Conservation (phyloP, 345 rosid genomes). For the Salix koriyanagi region DNA sequence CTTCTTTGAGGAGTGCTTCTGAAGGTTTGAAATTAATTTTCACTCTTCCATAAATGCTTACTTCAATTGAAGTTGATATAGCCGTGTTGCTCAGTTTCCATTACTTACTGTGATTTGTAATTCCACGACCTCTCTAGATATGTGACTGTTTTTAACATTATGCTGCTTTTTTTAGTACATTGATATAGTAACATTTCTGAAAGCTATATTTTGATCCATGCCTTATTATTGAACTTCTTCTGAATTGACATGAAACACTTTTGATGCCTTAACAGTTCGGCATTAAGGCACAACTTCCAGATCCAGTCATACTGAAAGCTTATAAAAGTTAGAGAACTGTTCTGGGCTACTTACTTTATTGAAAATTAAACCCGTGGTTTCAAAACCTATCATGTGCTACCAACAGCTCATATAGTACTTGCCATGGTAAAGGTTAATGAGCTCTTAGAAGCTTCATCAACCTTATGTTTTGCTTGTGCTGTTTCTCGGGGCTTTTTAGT, state of each 20-base stretch:
- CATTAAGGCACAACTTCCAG: neutral
- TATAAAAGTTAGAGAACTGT: neutral
- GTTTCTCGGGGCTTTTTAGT: neutral
- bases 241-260: neutral
- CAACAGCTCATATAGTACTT: neutral
- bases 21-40: conserved; percentile 8
- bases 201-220: neutral
- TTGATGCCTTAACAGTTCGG: neutral
- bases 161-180: neutral
- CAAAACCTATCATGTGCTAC: neutral
- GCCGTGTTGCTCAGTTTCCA: neutral
- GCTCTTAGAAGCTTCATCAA: neutral
- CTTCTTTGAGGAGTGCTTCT: conserved; percentile 11
- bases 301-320: neutral
- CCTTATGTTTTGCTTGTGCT: neutral
- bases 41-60: conserved; percentile 15
- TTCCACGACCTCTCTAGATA: conserved; percentile 7
- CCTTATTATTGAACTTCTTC: neutral
- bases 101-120: neutral
- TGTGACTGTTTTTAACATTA: neutral
- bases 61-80: neutral
- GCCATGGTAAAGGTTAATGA: neutral
- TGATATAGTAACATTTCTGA: neutral
- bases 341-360: neutral
- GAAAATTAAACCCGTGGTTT: neutral